Evolutionary conservation across 2,329 filamentous ascomycete species (phyloP).

Genomic region (Alternaria sp.): DNA sequence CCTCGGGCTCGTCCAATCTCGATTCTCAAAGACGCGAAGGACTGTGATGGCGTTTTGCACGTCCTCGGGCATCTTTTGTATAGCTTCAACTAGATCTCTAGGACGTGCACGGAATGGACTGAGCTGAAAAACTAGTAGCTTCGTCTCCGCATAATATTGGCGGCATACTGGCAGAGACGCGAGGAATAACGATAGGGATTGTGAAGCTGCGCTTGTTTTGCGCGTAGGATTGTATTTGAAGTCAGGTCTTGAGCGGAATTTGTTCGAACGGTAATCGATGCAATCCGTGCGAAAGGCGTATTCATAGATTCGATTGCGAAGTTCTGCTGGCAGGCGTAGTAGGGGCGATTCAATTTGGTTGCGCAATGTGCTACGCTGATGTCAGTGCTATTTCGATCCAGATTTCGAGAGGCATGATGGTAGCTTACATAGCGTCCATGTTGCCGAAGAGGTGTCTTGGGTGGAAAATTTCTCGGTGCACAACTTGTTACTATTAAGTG

Average conservation of each 20-base stretch:
- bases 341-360: not conserved
- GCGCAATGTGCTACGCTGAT: not conserved
- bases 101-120: not conserved
- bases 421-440: not conserved
- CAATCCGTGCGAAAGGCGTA: not conserved
- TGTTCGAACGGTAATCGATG: not conserved
- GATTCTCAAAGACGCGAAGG: not conserved
- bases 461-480: not conserved
- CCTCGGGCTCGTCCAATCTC: not conserved
- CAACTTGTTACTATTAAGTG: not conserved
- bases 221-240: not conserved
- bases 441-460: not conserved
- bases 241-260: not conserved
- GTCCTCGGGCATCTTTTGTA: not conserved
- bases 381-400: not conserved
- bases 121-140: accelerated
- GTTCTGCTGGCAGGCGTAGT: not conserved
- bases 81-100: accelerated
- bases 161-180: not conserved
- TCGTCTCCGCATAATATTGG: not conserved
- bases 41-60: not conserved
- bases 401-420: not conserved
- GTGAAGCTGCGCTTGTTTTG: accelerated
- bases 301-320: not conserved
- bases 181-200: not conserved